phyloP scores from a whole-genome alignment of 768 basidiomycete genomes.

The Boletus barrowsii region DNA sequence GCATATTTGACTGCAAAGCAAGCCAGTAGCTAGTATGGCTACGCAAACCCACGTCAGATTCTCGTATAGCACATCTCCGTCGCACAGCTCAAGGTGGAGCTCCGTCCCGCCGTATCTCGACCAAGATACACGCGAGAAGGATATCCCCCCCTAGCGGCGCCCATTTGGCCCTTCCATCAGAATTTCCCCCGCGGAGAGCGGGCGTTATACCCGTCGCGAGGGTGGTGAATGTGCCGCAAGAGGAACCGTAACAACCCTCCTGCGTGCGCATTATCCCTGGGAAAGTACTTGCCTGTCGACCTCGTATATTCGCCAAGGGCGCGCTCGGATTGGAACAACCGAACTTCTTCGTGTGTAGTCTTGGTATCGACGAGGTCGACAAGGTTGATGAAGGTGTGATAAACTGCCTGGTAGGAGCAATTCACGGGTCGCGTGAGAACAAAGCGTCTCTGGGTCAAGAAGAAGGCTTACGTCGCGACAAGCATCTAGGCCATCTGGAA shows the following conservation, averaged over 20 bases:
- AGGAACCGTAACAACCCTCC: conserved; percentile 7
- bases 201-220: neutral
- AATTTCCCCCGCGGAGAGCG: neutral
- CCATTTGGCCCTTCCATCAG: neutral
- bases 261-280: conserved; percentile 1
- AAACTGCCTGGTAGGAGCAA: neutral
- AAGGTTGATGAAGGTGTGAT: neutral
- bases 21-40: too few species aligned
- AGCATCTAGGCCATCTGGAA: neutral
- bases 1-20: too few species aligned
- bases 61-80: too few species aligned
- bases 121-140: neutral
- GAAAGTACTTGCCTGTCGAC: conserved; percentile 10
- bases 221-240: conserved; percentile 5
- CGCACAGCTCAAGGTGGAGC: neutral
- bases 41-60: too few species aligned
- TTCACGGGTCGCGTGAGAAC: too few species aligned
- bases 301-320: neutral
- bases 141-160: conserved; percentile 12
- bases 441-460: too few species aligned
- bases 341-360: neutral
- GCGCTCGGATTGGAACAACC: neutral
- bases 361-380: neutral
- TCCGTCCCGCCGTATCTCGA: neutral
- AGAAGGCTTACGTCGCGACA: neutral